Evolutionary conservation across 2,329 filamentous ascomycete genomes (phyloP).

Genomic region (Aspergillus pseudoterreus): DNA sequence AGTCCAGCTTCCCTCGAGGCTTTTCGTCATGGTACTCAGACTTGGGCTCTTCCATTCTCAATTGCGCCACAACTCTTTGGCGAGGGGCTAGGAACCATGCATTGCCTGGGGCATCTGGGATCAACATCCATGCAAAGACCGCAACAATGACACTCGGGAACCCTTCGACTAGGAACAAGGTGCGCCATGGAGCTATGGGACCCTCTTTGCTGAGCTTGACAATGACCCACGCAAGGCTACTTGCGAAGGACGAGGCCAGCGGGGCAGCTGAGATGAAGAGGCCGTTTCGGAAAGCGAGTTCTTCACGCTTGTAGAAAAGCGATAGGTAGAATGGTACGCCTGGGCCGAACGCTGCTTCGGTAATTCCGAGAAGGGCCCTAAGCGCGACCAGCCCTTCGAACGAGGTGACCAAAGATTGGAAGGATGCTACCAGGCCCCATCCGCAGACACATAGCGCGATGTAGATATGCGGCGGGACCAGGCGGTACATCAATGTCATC

Average conservation of each 20-base stretch:
- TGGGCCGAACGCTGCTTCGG: constrained; percentile 61
- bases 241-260: constrained; percentile 65
- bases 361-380: constrained; percentile 48
- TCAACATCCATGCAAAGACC: constrained; percentile 67
- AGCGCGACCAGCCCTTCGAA: constrained; percentile 54
- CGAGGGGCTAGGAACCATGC: constrained; percentile 60
- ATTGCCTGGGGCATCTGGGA: constrained; percentile 72
- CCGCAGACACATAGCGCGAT: constrained; percentile 61
- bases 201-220: constrained; percentile 61
- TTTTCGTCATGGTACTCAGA: constrained; percentile 32
- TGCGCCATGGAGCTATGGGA: constrained; percentile 78
- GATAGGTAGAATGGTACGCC: constrained; percentile 63
- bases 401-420: constrained; percentile 65
- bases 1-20: constrained; percentile 43
- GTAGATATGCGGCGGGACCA: constrained; percentile 60
- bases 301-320: constrained; percentile 61
- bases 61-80: constrained; percentile 65
- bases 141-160: constrained; percentile 77
- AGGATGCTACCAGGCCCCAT: constrained; percentile 75
- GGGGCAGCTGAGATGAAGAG: constrained; percentile 76
- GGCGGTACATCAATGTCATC: constrained; percentile 62
- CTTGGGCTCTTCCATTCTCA: constrained; percentile 60
- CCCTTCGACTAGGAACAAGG: constrained; percentile 79
- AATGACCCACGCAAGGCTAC: constrained; percentile 72
- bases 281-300: constrained; percentile 80